phyloP scores from a whole-genome alignment of 1,139 yeast species.

The Candida tetrigidarum region DNA sequence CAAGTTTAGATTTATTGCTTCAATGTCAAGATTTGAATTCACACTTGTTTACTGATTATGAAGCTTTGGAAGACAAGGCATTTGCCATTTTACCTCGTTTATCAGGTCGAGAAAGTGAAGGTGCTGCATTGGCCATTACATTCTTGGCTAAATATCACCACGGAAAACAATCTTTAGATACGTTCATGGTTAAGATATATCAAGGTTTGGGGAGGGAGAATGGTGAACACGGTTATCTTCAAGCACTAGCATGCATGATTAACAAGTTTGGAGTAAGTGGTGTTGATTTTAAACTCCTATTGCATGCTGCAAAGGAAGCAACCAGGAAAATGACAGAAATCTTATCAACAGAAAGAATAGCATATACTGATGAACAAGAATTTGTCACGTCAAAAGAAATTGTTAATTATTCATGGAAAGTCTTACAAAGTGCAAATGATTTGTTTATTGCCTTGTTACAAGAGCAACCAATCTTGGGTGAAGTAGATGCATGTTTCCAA shows the following conservation, averaged over 20 bases:
- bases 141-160: constrained; percentile 12
- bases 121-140: constrained; percentile 61
- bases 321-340: constrained; percentile 31
- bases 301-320: constrained; percentile 9
- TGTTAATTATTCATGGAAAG: constrained; percentile 81
- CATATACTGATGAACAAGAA: constrained; percentile 13
- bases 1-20: constrained; percentile 51
- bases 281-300: neutral
- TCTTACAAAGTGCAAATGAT: constrained; percentile 74
- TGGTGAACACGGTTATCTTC: constrained; percentile 11
- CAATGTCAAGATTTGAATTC: constrained; percentile 35
- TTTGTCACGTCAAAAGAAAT: constrained; percentile 50
- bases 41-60: constrained; percentile 10
- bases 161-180: constrained; percentile 1
- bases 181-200: constrained; percentile 6
- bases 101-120: constrained; percentile 77
- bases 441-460: constrained; percentile 33
- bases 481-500: constrained; percentile 33
- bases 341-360: constrained; percentile 41
- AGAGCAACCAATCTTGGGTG: constrained; percentile 7
- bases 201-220: constrained; percentile 5
- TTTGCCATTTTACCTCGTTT: constrained; percentile 51
- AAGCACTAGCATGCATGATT: constrained; percentile 7
- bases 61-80: constrained; percentile 38
- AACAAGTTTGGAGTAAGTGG: constrained; percentile 3